Percentiles rank a stretch among this genome's conserved stretches.
phyloP scores from a whole-genome alignment of 2,329 filamentous ascomycete species.

The Cryoendolithus antarcticus region DNA sequence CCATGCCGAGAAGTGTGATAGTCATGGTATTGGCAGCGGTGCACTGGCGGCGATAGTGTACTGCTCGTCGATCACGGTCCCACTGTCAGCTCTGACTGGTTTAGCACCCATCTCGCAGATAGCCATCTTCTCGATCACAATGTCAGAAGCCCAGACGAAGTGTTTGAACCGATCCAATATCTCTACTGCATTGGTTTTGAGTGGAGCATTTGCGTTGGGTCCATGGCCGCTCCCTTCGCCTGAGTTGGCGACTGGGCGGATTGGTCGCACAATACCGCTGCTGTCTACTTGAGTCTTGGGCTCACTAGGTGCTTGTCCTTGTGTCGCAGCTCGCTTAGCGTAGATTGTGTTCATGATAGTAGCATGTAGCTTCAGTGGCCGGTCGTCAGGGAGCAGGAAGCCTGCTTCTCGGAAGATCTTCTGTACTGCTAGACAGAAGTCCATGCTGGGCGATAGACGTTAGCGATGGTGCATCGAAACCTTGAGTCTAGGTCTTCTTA shows the following conservation, averaged over 20 bases:
- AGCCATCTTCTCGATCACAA: conserved; percentile 57
- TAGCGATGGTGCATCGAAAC: too few relatives aligned
- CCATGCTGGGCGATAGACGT: too few relatives aligned
- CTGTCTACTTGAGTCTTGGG: background rate
- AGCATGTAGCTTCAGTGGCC: conserved; percentile 65
- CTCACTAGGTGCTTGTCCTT: background rate
- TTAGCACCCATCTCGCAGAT: conserved; percentile 85
- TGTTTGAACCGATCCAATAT: conserved; percentile 46
- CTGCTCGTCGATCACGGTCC: conserved; percentile 38
- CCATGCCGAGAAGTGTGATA: too few relatives aligned
- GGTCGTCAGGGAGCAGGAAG: conserved; percentile 44
- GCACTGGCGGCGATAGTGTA: conserved; percentile 37
- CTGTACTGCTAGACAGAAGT: conserved; percentile 47
- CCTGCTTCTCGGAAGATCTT: conserved; percentile 42
- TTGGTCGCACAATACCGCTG: background rate
- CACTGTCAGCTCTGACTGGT: too few relatives aligned
- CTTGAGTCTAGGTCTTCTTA: too few relatives aligned
- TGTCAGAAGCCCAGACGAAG: conserved; percentile 57
- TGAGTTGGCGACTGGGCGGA: too few relatives aligned
- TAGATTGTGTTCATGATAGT: conserved; percentile 83
- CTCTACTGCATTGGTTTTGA: conserved; percentile 29
- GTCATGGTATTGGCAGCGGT: too few relatives aligned
- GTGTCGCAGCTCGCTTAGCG: conserved; percentile 34
- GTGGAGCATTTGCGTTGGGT: conserved; percentile 21
- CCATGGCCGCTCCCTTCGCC: conserved; percentile 17